A percentile compares a stretch with the other conserved stretches of the same genome.
These are phyloP conservation scores for Filobasidium uniguttulatum DNA, from an alignment of 1,284 basidiomycete genomes.

Conservation along the genomic window DNA sequence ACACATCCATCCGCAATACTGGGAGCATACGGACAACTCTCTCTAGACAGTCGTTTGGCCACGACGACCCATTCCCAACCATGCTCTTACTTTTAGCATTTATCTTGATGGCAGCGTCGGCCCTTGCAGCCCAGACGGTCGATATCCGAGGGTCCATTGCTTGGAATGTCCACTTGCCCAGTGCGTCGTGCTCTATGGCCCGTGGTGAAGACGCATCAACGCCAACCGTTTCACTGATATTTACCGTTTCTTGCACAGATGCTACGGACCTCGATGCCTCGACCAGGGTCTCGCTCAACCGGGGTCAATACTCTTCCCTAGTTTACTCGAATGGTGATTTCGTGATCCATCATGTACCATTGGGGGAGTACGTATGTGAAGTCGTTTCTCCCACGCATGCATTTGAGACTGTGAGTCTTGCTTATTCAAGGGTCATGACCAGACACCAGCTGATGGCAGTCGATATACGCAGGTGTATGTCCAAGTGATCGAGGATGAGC, in stretches of 20 bases:
- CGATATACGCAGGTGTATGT: too few relatives aligned
- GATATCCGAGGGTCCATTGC: background rate
- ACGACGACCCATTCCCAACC: background rate
- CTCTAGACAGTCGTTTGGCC: too few relatives aligned
- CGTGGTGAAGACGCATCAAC: too few relatives aligned
- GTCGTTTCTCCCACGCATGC: constrained; percentile 23
- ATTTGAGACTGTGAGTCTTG: constrained; percentile 19
- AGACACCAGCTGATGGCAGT: too few relatives aligned
- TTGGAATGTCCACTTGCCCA: background rate
- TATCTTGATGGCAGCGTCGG: background rate
- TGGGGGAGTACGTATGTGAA: constrained; percentile 26
- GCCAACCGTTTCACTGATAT: too few relatives aligned
- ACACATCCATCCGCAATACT: too few relatives aligned
- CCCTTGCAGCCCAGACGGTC: background rate
- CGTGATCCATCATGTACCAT: constrained; percentile 15
- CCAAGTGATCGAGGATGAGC: too few relatives aligned
- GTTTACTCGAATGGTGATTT: background rate
- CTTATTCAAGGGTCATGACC: background rate
- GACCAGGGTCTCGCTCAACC: background rate
- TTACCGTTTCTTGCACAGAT: too few relatives aligned
- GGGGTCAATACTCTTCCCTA: background rate
- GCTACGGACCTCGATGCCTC: background rate
- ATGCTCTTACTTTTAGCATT: background rate
- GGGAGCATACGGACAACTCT: too few relatives aligned
- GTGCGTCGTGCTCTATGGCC: too few relatives aligned